These are phyloP conservation scores for Leishmania tropica DNA, from an alignment of 208 protist genomes.

Conservation along the genomic window DNA sequence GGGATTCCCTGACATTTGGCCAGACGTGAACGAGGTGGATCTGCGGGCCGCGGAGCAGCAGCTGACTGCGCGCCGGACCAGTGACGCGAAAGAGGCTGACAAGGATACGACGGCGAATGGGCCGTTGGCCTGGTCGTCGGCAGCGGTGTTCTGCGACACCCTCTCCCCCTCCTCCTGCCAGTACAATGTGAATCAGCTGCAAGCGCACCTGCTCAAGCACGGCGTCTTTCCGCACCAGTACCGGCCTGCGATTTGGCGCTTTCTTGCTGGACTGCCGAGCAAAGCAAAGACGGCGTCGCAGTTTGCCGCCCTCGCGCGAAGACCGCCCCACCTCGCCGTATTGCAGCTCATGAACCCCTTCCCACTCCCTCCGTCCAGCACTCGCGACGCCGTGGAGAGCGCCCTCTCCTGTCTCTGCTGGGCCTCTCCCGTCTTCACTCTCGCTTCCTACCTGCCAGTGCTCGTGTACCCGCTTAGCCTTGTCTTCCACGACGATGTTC, in stretches of 20 bases:
- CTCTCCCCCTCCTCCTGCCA: slow-evolving; percentile 32
- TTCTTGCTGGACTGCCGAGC: slow-evolving; percentile 69
- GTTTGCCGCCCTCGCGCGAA: slow-evolving; percentile 68
- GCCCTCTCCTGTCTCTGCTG: slow-evolving; percentile 74
- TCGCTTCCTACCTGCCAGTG: slow-evolving; percentile 74
- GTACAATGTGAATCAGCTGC: slow-evolving; percentile 77
- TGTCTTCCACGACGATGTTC: slow-evolving; percentile 63
- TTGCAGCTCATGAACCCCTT: slow-evolving; percentile 64
- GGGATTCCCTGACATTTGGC: slow-evolving; percentile 19
- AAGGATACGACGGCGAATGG: background rate
- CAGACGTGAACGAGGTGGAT: slow-evolving; percentile 36
- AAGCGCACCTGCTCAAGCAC: slow-evolving; percentile 55
- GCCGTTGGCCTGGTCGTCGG: slow-evolving; percentile 6
- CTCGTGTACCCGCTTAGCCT: slow-evolving; percentile 78
- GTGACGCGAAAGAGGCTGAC: background rate
- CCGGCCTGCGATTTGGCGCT: slow-evolving; percentile 79
- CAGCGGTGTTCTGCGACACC: slow-evolving; percentile 33
- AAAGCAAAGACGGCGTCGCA: slow-evolving; percentile 48
- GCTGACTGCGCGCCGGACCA: background rate
- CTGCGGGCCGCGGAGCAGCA: background rate
- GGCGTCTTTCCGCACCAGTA: slow-evolving; percentile 76
- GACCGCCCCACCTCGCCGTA: slow-evolving; percentile 55
- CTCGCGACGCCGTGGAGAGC: slow-evolving; percentile 44
- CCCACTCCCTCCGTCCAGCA: slow-evolving; percentile 40
- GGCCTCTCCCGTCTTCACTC: slow-evolving; percentile 67